Base-by-base conservation (phyloP, 1,284 basidiomycete genomes). In the Microbotryomycetes sp. region DNA sequence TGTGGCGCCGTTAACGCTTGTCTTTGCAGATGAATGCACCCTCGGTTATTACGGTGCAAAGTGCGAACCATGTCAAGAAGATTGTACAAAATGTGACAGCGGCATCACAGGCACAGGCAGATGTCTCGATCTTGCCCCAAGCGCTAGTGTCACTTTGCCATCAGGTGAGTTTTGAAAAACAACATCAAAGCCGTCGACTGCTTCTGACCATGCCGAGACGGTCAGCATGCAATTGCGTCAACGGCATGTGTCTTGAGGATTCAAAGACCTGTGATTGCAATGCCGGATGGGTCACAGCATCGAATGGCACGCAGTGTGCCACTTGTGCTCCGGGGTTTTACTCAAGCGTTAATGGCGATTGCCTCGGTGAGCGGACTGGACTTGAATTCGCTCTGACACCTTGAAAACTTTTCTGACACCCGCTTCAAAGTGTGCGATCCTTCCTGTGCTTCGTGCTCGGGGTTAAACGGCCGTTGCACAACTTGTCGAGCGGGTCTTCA, bases 321-420 rank as follows among this genome's bases (percentile, higher is more conserved):
- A 79, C 82, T 54, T 91, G 88, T 72, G 80, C 81, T 2, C 66
- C 79, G 16, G 89, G 88, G 0, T 91, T 87, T 76, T 90, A 87
- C 78, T 78, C 85, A 56, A 80, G 80, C 53, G 80, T 82, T 0
- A 81, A 77, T 9, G 88, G 87, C 2, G 82, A 86, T 70, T 91
- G 88, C 72, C 79, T 84, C 79, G 79, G 86, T 86, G 68, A 60
- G 80, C 76, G n/a, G n/a, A n/a, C n/a, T n/a, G n/a, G 48, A 42
- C 46, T 12, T 32, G 14, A 14, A 42, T 30, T 31, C 5, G 14
- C 16, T 0, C 42, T 32, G 15, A 23, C 19, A 3, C 6, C 19
- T 48, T 23, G 16, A 28, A 31, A 14, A 54, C 28, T 15, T 25
- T 46, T 42, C 31, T 50, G n/a, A 26, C 42, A n/a, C 22, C 1